Percentiles rank a stretch among this genome's conserved stretches.
These are phyloP conservation scores for Boletus semigastroideus DNA, from an alignment of 1,284 basidiomycete genomes.

Conservation along the genomic window DNA sequence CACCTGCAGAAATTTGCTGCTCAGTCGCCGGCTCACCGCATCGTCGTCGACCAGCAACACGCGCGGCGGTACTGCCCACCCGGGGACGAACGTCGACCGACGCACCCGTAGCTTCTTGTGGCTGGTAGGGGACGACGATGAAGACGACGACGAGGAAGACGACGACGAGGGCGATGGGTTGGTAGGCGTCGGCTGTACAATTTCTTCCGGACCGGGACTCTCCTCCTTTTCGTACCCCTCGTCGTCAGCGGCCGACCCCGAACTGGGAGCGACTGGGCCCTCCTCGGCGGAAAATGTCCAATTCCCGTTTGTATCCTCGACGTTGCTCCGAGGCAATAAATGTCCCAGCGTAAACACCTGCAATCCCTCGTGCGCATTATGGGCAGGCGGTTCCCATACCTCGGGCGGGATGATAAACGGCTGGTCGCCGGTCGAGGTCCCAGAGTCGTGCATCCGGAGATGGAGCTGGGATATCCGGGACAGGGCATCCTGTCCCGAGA, in stretches of 20 bases:
- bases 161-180: conserved; percentile 20
- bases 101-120: conserved; percentile 54
- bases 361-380: conserved; percentile 56
- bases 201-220: conserved; percentile 32
- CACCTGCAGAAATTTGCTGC: conserved; percentile 92
- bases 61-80: conserved; percentile 83
- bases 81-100: conserved; percentile 80
- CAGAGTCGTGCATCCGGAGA: conserved; percentile 23
- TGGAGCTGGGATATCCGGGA: conserved; percentile 29
- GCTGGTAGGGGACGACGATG: conserved; percentile 9
- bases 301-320: conserved; percentile 55
- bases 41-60: conserved; percentile 96
- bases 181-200: conserved; percentile 32
- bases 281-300: conserved; percentile 52
- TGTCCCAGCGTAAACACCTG: conserved; percentile 84
- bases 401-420: conserved; percentile 40
- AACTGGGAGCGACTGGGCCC: conserved; percentile 13
- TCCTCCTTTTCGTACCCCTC: conserved; percentile 31
- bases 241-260: conserved; percentile 3
- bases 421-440: conserved; percentile 31
- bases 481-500: conserved; percentile 14
- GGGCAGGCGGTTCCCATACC: conserved; percentile 30
- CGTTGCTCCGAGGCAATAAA: conserved; percentile 57
- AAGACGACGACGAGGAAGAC: conserved; percentile 19
- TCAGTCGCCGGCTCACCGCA: conserved; percentile 83